Percentiles rank a stretch among this genome's conserved stretches.
phyloP scores from a whole-genome alignment of 2,329 filamentous ascomycete species.

The Pseudopyricularia cyperi region DNA sequence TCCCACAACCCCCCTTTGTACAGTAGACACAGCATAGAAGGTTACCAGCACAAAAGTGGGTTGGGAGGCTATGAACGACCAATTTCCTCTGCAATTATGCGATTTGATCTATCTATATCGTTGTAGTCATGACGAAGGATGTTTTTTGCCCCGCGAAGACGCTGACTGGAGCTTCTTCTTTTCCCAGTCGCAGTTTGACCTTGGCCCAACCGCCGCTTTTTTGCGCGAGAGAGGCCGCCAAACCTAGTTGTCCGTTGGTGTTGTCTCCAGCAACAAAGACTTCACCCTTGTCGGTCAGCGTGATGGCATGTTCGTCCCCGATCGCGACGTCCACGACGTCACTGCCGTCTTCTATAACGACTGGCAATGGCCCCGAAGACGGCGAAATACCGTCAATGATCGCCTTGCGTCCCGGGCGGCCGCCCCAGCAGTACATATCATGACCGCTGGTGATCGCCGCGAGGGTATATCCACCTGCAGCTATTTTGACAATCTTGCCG shows the following conservation, averaged over 20 bases:
- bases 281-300: constrained; percentile 31
- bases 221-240: constrained; percentile 11
- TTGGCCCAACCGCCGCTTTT: not conserved
- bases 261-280: constrained; percentile 46
- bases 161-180: constrained; percentile 18
- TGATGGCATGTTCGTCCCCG: constrained; percentile 45
- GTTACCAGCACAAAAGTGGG: not conserved
- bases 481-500: constrained; percentile 38
- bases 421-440: constrained; percentile 51
- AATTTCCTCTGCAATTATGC: not conserved
- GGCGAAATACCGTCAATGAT: constrained; percentile 16
- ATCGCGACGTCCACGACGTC: constrained; percentile 45
- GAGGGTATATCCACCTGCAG: constrained; percentile 41
- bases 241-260: constrained; percentile 44
- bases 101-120: constrained; percentile 7
- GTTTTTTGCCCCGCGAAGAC: constrained; percentile 35
- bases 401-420: constrained; percentile 19
- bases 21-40: constrained; percentile 3
- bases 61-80: not conserved
- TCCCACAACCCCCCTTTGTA: constrained; percentile 1
- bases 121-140: constrained; percentile 31
- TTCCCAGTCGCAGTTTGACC: constrained; percentile 20
- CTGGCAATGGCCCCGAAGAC: constrained; percentile 12
- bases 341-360: constrained; percentile 29
- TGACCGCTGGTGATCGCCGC: constrained; percentile 44